Conservation (phyloP, 495 filamentous ascomycete genomes). For the Hypoxylon lienhwacheense region DNA sequence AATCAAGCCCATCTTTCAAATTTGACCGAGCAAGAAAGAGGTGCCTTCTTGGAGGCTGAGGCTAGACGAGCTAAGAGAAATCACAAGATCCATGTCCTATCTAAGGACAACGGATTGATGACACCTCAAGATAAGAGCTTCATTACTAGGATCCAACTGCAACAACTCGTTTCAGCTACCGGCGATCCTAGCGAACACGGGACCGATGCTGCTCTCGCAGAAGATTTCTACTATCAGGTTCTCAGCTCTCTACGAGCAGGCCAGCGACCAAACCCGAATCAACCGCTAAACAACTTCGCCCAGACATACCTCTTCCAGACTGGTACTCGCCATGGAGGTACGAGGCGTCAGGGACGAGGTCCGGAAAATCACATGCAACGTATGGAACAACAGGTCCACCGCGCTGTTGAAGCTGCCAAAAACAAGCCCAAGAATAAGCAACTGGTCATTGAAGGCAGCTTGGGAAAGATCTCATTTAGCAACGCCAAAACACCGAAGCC, state of each 20-base stretch:
- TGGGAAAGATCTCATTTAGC: constrained; percentile 98
- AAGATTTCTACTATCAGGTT: constrained; percentile 99
- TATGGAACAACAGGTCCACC: constrained; percentile 98
- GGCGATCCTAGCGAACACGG: constrained; percentile 80
- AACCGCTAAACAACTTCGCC: constrained; percentile 92
- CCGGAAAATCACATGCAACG: constrained; percentile 95
- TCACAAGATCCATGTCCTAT: constrained; percentile 94
- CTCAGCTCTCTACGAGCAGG: constrained; percentile 90
- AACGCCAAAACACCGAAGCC: constrained; percentile 96
- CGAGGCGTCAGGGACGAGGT: constrained; percentile 71
- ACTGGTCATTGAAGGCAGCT: constrained; percentile 95
- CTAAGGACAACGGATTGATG: constrained; percentile 95
- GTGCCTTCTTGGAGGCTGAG: constrained; percentile 81
- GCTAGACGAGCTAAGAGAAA: constrained; percentile 95
- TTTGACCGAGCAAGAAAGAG: constrained; percentile 75
- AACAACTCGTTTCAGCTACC: constrained; percentile 90
- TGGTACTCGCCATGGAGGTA: constrained; percentile 72
- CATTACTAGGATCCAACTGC: constrained; percentile 94
- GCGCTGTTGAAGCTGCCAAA: constrained; percentile 95
- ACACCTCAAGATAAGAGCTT: constrained; percentile 99
- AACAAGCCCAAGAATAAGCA: constrained; percentile 96
- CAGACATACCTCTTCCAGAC: constrained; percentile 97
- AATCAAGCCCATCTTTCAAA: constrained; percentile 75
- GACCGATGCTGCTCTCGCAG: constrained; percentile 74
- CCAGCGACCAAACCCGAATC: constrained; percentile 80